phyloP scores from a whole-genome alignment of 1,139 yeast species.

The Taphrina pruni region DNA sequence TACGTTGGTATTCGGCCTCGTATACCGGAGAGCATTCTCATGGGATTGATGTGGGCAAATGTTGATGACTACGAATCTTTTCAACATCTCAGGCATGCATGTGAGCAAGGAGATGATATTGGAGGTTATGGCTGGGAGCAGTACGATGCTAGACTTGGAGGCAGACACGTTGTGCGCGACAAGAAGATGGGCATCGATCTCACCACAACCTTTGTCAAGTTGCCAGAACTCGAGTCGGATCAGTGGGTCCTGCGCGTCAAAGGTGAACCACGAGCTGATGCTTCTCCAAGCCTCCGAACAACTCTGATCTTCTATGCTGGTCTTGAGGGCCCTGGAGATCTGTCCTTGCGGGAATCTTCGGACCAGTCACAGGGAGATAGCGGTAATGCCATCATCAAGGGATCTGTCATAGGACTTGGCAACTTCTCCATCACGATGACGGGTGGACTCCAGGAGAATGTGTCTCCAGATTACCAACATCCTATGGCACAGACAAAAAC shows the following conservation, averaged over 20 bases:
- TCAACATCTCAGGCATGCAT: slow-evolving; percentile 69
- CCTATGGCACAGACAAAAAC: slow-evolving; percentile 50
- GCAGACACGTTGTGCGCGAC: slow-evolving; percentile 77
- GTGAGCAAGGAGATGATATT: slow-evolving; percentile 76
- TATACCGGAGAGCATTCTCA: slow-evolving; percentile 71
- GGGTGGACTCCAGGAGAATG: slow-evolving; percentile 49
- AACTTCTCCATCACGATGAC: slow-evolving; percentile 50
- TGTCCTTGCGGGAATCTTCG: slow-evolving; percentile 49
- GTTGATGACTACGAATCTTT: slow-evolving; percentile 65
- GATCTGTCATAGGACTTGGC: slow-evolving; percentile 53
- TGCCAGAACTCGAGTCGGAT: slow-evolving; percentile 66
- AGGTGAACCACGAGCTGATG: slow-evolving; percentile 44
- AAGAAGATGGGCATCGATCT: slow-evolving; percentile 66
- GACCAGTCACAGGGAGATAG: slow-evolving; percentile 48
- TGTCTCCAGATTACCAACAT: slow-evolving; percentile 50
- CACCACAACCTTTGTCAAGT: slow-evolving; percentile 76
- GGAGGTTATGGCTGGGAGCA: slow-evolving; percentile 81
- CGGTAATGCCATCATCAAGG: slow-evolving; percentile 50
- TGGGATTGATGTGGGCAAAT: slow-evolving; percentile 92
- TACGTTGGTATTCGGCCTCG: slow-evolving; percentile 87
- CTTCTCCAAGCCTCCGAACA: slow-evolving; percentile 50
- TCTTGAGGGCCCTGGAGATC: slow-evolving; percentile 61
- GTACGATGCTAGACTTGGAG: slow-evolving; percentile 89
- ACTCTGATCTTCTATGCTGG: slow-evolving; percentile 81
- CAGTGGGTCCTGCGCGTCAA: slow-evolving; percentile 47